phyloP scores from a whole-genome alignment of 331 rosid genomes.

The Rhamnella rubrinervis region DNA sequence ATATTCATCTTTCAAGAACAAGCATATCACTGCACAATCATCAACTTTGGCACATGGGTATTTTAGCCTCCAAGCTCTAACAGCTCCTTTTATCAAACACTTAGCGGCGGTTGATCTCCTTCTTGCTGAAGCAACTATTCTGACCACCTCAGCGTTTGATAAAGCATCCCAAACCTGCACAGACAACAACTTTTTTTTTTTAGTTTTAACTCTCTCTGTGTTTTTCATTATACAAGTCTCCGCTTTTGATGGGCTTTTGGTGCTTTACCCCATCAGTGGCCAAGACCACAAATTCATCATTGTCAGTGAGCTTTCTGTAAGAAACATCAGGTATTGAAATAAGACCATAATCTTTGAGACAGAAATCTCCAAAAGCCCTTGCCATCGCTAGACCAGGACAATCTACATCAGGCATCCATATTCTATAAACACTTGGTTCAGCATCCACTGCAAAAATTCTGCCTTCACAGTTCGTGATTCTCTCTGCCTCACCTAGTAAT shows the following conservation, averaged over 20 bases:
- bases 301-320: constrained; percentile 51
- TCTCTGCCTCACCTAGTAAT: constrained; percentile 72
- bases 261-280: constrained; percentile 87
- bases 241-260: not conserved
- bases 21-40: constrained; percentile 69
- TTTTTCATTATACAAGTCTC: too few species aligned
- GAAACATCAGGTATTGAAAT: constrained; percentile 68
- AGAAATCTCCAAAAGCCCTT: constrained; percentile 92
- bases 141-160: constrained; percentile 63
- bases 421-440: constrained; percentile 74
- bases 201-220: too few species aligned
- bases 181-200: not conserved
- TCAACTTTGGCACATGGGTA: constrained; percentile 63
- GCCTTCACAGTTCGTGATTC: constrained; percentile 65
- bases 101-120: constrained; percentile 67
- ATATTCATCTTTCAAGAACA: constrained; percentile 56
- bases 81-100: constrained; percentile 58
- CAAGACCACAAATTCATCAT: constrained; percentile 75
- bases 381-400: constrained; percentile 98
- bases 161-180: constrained; percentile 89
- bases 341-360: constrained; percentile 88
- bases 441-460: constrained; percentile 66
- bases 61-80: constrained; percentile 57
- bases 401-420: constrained; percentile 96
- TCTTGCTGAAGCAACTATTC: constrained; percentile 70